These are phyloP conservation scores for Fraxinus baroniana DNA, from an alignment of 305 asterid genomes.

Conservation along the genomic window DNA sequence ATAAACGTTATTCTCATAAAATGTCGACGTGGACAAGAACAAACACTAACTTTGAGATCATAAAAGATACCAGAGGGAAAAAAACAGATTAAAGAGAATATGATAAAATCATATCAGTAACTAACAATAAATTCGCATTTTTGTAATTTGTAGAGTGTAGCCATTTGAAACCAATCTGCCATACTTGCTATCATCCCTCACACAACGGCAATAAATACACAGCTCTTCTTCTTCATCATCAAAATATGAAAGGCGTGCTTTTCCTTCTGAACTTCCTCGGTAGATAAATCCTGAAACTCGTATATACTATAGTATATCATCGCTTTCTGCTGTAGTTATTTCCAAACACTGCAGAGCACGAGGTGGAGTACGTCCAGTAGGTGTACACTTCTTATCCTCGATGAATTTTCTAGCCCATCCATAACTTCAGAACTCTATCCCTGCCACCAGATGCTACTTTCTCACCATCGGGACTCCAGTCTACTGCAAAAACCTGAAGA, in stretches of 20 bases:
- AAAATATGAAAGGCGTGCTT: neutral
- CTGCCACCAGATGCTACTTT: slow-evolving; percentile 97
- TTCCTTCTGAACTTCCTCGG: neutral
- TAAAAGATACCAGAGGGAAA: neutral
- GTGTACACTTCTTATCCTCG: neutral
- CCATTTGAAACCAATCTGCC: neutral
- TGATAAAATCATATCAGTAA: neutral
- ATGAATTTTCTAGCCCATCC: slow-evolving; percentile 72
- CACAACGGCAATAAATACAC: neutral
- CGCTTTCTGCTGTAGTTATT: neutral
- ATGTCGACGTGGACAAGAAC: neutral
- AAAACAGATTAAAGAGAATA: neutral
- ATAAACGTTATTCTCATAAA: neutral
- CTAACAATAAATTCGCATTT: neutral
- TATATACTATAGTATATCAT: neutral
- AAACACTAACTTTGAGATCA: neutral
- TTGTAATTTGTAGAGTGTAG: neutral
- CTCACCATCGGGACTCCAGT: slow-evolving; percentile 99
- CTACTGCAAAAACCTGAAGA: slow-evolving; percentile 86
- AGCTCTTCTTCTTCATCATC: neutral
- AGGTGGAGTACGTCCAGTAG: neutral
- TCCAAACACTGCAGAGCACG: neutral
- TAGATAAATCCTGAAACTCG: neutral
- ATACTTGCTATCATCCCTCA: neutral
- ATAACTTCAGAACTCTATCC: slow-evolving; percentile 79